Evolutionary conservation across 495 filamentous ascomycete genomes (phyloP).

Genomic region (Aspergillus conjunctus): DNA sequence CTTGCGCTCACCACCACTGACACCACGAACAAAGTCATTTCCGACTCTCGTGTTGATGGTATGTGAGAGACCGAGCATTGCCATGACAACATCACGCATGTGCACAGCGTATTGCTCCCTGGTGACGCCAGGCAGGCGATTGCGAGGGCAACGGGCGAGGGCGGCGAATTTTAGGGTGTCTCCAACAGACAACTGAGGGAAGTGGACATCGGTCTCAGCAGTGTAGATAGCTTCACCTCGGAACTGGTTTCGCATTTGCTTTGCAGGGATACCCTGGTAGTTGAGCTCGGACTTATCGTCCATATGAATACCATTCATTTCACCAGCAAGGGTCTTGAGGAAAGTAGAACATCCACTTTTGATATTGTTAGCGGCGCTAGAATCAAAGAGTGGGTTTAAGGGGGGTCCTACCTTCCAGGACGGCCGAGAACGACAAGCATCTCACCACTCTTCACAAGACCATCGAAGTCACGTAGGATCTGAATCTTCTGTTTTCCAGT

Average conservation of each 20-base stretch:
- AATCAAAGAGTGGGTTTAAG: neutral
- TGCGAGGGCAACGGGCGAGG: slow-evolving; percentile 52
- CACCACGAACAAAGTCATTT: slow-evolving; percentile 82
- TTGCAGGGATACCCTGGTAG: slow-evolving; percentile 75
- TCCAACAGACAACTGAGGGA: slow-evolving; percentile 66
- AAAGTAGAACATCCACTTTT: slow-evolving; percentile 69
- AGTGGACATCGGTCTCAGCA: slow-evolving; percentile 67
- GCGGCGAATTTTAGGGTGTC: slow-evolving; percentile 67
- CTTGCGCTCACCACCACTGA: slow-evolving; percentile 76
- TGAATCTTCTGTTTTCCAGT: slow-evolving; percentile 60
- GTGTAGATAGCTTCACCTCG: slow-evolving; percentile 70
- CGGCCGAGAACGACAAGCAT: slow-evolving; percentile 80
- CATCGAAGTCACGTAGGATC: slow-evolving; percentile 73
- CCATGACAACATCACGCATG: slow-evolving; percentile 63
- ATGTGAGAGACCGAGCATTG: slow-evolving; percentile 61
- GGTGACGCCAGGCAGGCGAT: slow-evolving; percentile 50
- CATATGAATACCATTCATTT: slow-evolving; percentile 72
- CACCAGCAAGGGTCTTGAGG: slow-evolving; percentile 70
- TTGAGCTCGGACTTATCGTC: slow-evolving; percentile 59
- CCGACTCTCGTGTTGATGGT: slow-evolving; percentile 61
- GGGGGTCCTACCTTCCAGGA: slow-evolving; percentile 54
- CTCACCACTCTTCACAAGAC: slow-evolving; percentile 72
- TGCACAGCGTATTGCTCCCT: slow-evolving; percentile 50
- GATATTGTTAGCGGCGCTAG: slow-evolving; percentile 13
- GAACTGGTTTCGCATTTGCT: slow-evolving; percentile 69